phyloP scores from a whole-genome alignment of 306 rosid species.

The Delonix regia region DNA sequence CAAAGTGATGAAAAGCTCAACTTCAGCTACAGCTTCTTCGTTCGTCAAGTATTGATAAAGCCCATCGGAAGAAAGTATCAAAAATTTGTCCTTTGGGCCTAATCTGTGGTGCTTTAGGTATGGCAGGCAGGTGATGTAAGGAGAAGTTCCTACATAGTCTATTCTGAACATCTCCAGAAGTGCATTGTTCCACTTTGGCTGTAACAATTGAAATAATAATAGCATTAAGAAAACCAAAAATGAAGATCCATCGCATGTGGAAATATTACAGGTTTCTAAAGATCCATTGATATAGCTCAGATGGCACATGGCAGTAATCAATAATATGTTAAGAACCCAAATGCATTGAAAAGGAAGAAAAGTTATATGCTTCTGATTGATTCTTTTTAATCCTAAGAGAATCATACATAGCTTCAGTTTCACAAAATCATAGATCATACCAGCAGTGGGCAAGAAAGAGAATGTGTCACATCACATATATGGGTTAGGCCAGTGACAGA shows the following conservation, averaged over 20 bases:
- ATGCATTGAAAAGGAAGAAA: background rate
- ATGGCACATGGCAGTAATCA: background rate
- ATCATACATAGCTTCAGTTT: constrained; percentile 13
- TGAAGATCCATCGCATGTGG: too few species aligned
- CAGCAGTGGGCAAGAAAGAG: background rate
- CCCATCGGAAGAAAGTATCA: constrained; percentile 92
- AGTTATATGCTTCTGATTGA: background rate
- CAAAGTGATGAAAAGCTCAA: constrained; percentile 82
- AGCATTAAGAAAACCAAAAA: background rate
- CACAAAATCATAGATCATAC: constrained; percentile 14
- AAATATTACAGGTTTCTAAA: background rate
- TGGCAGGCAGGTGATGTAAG: constrained; percentile 89
- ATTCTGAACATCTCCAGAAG: constrained; percentile 90
- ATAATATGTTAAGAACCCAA: background rate
- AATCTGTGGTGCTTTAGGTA: constrained; percentile 85
- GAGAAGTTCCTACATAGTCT: constrained; percentile 80
- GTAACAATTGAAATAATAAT: constrained; percentile 37
- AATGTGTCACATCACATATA: too few species aligned
- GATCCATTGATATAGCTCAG: background rate
- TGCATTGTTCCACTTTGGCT: constrained; percentile 99
- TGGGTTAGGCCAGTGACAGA: too few species aligned
- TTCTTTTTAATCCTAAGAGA: background rate
- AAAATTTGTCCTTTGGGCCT: constrained; percentile 85
- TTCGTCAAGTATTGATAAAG: constrained; percentile 93
- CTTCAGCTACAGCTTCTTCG: constrained; percentile 95